Base-by-base conservation (phyloP, 768 basidiomycete species). In the Auricularia auricula-judae region DNA sequence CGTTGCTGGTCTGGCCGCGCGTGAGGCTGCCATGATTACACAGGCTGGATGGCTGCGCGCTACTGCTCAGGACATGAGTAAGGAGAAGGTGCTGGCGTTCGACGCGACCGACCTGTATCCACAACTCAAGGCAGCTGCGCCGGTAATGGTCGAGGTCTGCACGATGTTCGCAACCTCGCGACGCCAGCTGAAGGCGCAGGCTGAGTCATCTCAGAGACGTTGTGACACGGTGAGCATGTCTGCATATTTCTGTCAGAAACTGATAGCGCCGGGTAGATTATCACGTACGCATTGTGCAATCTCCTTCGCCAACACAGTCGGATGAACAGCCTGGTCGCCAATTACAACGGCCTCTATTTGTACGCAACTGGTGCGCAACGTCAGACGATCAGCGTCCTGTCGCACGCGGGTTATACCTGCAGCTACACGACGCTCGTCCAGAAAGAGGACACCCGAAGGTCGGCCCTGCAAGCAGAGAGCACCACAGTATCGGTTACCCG, bases 301-400 rank as follows among this genome's bases (percentile, higher is more conserved):
- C 67, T 67, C 29, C 72, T 76, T 4, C 69, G 71, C 4, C 74
- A 74, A 64, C 74, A 70, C 36, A 76, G 75, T 62, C 72, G 74
- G 36, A 62, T 64, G 1, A 78, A 78, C 63, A 77, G 72, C 67
- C 66, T 67, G 16, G 58, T 67, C 1, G 71, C 70, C 23, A 66
- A 71, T 0, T 67, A 74, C 12, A 62, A 76, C 34, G 69, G 68
- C 1, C 64, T 77, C 1, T 78, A 75, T 58, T 63, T 75, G 0
- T 77, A 76, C 65, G 73, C 74, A 1, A 66, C 68, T 2, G 76
- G 76, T 0, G 71, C 74, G 0, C 72, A 74, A 34, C 68, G 74
- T 0, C 77, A 77, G 60, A 65, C 70, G 0, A 73, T 77, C 10
- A 59, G 68, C 3, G 70, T 77, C 5, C 51, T 77, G 3, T 71